Evolutionary conservation across 2,329 filamentous ascomycete species (phyloP).

Genomic region (Colletotrichum higginsianum): DNA sequence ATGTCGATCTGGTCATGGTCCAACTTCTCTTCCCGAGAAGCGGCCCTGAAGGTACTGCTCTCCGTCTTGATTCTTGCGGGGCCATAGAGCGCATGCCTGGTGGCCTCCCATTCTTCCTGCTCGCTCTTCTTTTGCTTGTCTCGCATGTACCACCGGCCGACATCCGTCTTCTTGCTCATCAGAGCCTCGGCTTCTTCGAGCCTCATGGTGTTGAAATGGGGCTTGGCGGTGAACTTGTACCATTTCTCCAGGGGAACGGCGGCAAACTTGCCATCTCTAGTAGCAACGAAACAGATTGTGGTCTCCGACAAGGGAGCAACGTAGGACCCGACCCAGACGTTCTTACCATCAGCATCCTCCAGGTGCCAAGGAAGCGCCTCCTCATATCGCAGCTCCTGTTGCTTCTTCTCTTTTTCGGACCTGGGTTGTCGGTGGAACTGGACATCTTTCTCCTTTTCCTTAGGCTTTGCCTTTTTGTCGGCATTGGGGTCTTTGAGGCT

Average conservation of each 20-base stretch:
- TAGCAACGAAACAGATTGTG: slow-evolving; percentile 81
- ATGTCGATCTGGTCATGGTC: slow-evolving; percentile 81
- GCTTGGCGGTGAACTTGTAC: slow-evolving; percentile 89
- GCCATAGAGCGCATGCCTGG: slow-evolving; percentile 65
- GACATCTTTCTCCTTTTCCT: slow-evolving; percentile 85
- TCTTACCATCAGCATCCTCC: slow-evolving; percentile 96
- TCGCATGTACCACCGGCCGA: slow-evolving; percentile 86
- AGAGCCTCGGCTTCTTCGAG: slow-evolving; percentile 89
- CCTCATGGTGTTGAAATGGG: slow-evolving; percentile 82
- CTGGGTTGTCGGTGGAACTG: slow-evolving; percentile 88
- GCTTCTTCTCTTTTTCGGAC: slow-evolving; percentile 84
- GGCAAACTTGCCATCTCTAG: slow-evolving; percentile 78
- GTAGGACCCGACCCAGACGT: slow-evolving; percentile 93
- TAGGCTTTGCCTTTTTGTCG: slow-evolving; percentile 73
- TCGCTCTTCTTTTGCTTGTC: slow-evolving; percentile 71
- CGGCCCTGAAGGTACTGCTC: slow-evolving; percentile 73
- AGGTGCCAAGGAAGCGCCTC: slow-evolving; percentile 97
- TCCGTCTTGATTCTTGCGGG: slow-evolving; percentile 77
- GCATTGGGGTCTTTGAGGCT: slow-evolving; percentile 72
- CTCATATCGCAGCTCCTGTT: slow-evolving; percentile 84
- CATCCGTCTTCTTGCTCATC: slow-evolving; percentile 83
- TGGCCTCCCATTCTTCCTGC: slow-evolving; percentile 74
- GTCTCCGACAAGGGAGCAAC: slow-evolving; percentile 90
- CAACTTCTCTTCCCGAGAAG: slow-evolving; percentile 73
- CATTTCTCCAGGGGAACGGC: slow-evolving; percentile 96